Evolutionary conservation across 352 stramenopile genomes (phyloP).

Genomic region (Bremia lactucae): DNA sequence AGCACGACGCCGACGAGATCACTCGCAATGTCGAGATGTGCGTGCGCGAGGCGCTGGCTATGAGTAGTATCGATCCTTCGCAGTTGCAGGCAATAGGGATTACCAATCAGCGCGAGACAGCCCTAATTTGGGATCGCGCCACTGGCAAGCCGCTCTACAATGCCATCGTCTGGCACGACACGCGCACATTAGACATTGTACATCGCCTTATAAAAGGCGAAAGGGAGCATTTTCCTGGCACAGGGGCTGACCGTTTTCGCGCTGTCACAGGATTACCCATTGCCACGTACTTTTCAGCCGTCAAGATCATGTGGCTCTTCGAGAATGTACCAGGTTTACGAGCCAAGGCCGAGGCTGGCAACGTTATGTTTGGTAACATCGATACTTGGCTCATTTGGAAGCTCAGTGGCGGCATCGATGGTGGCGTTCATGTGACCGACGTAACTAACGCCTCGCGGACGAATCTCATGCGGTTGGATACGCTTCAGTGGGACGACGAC

Average conservation of each 20-base stretch:
- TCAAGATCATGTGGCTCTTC: slow-evolving; percentile 96
- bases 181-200: slow-evolving; percentile 88
- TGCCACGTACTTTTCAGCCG: slow-evolving; percentile 95
- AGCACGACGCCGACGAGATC: slow-evolving; percentile 96
- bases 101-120: slow-evolving; percentile 99
- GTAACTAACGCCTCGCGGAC: slow-evolving; percentile 97
- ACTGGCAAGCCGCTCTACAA: slow-evolving; percentile 96
- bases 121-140: slow-evolving; percentile 92
- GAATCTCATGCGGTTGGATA: slow-evolving; percentile 90
- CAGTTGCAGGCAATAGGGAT: slow-evolving; percentile 92
- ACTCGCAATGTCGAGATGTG: slow-evolving; percentile 78
- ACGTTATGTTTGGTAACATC: slow-evolving; percentile 96
- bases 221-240: slow-evolving; percentile 37
- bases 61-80: slow-evolving; percentile 44
- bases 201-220: slow-evolving; percentile 62
- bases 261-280: slow-evolving; percentile 91
- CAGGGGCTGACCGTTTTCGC: slow-evolving; percentile 58
- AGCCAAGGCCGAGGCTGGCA: slow-evolving; percentile 70
- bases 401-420: slow-evolving; percentile 75
- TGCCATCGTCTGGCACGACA: slow-evolving; percentile 98
- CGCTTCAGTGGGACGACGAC: slow-evolving; percentile 86
- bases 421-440: slow-evolving; percentile 91
- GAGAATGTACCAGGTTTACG: slow-evolving; percentile 88
- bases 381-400: slow-evolving; percentile 97
- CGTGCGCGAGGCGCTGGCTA: slow-evolving; percentile 65